phyloP scores from a whole-genome alignment of 129 eudicot species.

The Chrysanthemum lavandulifolium region DNA sequence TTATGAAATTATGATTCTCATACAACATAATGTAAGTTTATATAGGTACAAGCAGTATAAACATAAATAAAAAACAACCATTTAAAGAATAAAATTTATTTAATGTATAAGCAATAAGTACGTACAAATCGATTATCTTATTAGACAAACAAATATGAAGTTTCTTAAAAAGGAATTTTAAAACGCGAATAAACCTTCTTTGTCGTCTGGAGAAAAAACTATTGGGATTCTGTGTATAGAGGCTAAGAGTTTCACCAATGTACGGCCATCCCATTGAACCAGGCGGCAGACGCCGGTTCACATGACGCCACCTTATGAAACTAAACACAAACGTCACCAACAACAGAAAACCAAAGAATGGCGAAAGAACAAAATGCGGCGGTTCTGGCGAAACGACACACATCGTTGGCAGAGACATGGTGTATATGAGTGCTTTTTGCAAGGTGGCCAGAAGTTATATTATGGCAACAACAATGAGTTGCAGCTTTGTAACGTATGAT shows the following conservation, averaged over 20 bases:
- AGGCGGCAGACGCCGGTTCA: conserved; percentile 59
- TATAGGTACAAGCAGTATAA: too few relatives aligned
- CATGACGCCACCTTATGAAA: not conserved
- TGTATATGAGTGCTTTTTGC: conserved; percentile 3
- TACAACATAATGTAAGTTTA: too few relatives aligned
- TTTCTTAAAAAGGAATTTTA: too few relatives aligned
- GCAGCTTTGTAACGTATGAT: too few relatives aligned
- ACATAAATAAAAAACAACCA: too few relatives aligned
- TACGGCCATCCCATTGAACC: conserved; percentile 99
- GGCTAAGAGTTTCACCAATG: conserved; percentile 82
- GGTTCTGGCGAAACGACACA: conserved; percentile 12
- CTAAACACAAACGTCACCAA: not conserved
- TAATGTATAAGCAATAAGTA: too few relatives aligned
- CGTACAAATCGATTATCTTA: too few relatives aligned
- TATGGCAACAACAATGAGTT: not conserved
- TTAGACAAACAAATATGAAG: too few relatives aligned
- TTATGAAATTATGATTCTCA: too few relatives aligned
- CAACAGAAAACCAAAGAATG: conserved; percentile 9
- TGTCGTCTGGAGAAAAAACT: conserved; percentile 69
- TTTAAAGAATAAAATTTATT: too few relatives aligned
- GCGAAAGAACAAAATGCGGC: conserved; percentile 9
- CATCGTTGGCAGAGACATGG: conserved; percentile 5
- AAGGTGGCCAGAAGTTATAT: not conserved
- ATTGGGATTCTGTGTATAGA: conserved; percentile 78
- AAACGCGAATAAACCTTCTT: conserved; percentile 37